Percentiles rank a stretch among this genome's conserved stretches.
Evolutionary conservation across 2,329 filamentous ascomycete genomes (phyloP).

Genomic region (Pseudocercospora fuligena): DNA sequence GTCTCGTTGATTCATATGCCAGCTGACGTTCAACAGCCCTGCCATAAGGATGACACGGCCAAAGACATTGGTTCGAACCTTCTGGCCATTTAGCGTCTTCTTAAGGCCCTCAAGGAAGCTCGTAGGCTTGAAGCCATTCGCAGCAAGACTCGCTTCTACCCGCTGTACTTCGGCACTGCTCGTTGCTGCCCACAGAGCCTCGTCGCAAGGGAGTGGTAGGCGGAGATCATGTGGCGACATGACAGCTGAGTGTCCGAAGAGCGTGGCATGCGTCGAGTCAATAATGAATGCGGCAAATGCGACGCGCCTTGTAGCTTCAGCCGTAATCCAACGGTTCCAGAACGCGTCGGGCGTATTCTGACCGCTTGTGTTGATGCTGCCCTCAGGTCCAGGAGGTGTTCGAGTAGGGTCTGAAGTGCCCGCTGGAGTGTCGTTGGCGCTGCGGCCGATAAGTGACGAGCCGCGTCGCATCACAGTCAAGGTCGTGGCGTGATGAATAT

Average conservation of each 20-base stretch:
- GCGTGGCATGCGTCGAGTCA: slow-evolving; percentile 93
- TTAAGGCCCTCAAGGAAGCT: slow-evolving; percentile 92
- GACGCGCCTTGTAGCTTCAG: slow-evolving; percentile 84
- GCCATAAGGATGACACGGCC: slow-evolving; percentile 93
- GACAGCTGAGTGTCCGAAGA: slow-evolving; percentile 96
- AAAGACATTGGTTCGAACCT: slow-evolving; percentile 89
- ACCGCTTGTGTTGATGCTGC: slow-evolving; percentile 50
- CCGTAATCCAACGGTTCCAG: slow-evolving; percentile 96
- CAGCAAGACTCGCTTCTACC: slow-evolving; percentile 78
- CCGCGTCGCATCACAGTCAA: slow-evolving; percentile 94
- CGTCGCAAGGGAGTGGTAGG: slow-evolving; percentile 87
- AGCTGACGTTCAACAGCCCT: slow-evolving; percentile 88
- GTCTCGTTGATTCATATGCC: slow-evolving; percentile 97
- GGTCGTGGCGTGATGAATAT: slow-evolving; percentile 95
- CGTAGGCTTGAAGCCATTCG: slow-evolving; percentile 80
- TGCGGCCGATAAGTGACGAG: slow-evolving; percentile 85
- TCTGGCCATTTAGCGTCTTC: slow-evolving; percentile 81
- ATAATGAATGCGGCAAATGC: slow-evolving; percentile 95
- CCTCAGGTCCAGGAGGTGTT: slow-evolving; percentile 53
- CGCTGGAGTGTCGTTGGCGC: slow-evolving; percentile 81
- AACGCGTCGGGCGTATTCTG: slow-evolving; percentile 78
- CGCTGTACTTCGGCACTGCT: slow-evolving; percentile 85
- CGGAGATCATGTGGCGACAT: slow-evolving; percentile 98
- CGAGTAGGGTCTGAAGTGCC: slow-evolving; percentile 64
- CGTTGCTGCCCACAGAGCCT: slow-evolving; percentile 87